phyloP scores from a whole-genome alignment of 2,329 filamentous ascomycete genomes.

The Fusarium transvaalense region DNA sequence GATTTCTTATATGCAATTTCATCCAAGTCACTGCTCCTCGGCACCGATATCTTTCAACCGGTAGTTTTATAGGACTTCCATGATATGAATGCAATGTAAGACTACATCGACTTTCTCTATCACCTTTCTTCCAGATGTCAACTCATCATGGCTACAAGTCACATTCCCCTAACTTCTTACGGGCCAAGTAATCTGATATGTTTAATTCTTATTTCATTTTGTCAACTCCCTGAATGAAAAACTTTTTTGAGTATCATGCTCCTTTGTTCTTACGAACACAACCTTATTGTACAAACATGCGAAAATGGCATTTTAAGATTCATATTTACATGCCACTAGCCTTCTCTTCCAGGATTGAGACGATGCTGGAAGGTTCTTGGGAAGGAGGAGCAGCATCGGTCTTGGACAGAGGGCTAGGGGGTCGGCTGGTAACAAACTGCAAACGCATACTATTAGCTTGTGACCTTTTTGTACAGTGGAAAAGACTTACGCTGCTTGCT shows the following conservation, averaged over 20 bases:
- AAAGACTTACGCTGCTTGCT: conserved; percentile 79
- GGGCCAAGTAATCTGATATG: background rate
- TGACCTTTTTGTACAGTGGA: background rate
- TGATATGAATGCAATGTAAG: background rate
- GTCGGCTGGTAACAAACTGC: conserved; percentile 33
- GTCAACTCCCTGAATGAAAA: background rate
- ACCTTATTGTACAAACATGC: conserved; percentile 19
- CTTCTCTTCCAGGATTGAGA: conserved; percentile 35
- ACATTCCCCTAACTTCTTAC: background rate
- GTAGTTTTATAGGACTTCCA: background rate
- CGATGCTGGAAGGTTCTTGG: conserved; percentile 19
- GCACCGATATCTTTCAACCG: background rate
- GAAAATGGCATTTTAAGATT: background rate
- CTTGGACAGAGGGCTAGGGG: conserved; percentile 27
- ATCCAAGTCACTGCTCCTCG: background rate
- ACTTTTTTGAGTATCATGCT: background rate
- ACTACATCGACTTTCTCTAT: background rate
- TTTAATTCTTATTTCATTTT: background rate
- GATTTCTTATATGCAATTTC: background rate
- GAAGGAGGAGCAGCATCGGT: background rate
- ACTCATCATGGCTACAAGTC: background rate
- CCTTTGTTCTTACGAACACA: background rate
- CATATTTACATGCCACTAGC: conserved; percentile 24
- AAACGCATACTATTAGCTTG: background rate
- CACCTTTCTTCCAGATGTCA: background rate